Conservation (phyloP, 352 stramenopile species). For the Globisporangium ultimum region DNA sequence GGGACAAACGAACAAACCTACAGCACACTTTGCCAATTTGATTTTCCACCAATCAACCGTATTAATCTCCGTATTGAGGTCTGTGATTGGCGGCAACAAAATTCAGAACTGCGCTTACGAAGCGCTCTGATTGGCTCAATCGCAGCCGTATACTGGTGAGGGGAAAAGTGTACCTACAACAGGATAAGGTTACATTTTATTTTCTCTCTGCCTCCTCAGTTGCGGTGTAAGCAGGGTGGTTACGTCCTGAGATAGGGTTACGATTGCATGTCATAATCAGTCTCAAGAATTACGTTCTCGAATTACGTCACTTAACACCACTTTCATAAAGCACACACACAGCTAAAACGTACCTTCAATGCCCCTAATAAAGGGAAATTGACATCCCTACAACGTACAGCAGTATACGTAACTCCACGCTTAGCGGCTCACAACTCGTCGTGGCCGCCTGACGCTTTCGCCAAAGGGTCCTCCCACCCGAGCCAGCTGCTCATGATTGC, state of each 20-base stretch:
- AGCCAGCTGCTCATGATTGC: constrained; percentile 14
- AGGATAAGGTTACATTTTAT: constrained; percentile 1
- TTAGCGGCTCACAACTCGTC: not conserved
- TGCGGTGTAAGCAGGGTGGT: not conserved
- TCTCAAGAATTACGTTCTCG: not conserved
- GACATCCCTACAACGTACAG: not conserved
- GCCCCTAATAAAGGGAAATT: not conserved
- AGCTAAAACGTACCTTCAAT: not conserved
- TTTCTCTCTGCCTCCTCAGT: constrained; percentile 2
- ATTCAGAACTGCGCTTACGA: not conserved
- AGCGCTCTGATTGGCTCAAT: not conserved
- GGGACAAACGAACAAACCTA: no score
- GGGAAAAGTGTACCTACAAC: constrained; percentile 7
- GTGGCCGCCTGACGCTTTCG: not conserved
- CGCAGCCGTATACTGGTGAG: not conserved
- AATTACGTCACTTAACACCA: no score
- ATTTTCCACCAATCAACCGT: not conserved
- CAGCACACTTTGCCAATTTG: not conserved
- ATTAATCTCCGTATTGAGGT: not conserved
- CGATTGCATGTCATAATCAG: not conserved
- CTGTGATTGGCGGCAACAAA: constrained; percentile 1
- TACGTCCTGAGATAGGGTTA: not conserved
- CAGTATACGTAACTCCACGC: not conserved
- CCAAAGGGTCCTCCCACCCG: constrained; percentile 6
- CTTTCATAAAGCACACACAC: no score